phyloP scores from a whole-genome alignment of 2,329 filamentous ascomycete species.

The Bipolaris oryzae region DNA sequence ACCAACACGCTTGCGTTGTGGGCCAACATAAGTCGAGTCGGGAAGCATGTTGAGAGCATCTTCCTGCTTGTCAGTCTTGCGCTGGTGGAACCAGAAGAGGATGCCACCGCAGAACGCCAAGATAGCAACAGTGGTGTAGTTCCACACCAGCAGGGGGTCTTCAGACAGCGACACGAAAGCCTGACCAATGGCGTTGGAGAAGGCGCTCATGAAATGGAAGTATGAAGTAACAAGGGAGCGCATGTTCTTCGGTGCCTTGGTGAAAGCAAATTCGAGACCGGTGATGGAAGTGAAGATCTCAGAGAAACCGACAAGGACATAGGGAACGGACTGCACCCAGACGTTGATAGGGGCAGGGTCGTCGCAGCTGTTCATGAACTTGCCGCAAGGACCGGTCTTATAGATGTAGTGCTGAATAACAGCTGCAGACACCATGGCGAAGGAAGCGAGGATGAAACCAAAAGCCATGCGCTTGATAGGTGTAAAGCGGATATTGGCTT shows the following conservation, averaged over 20 bases:
- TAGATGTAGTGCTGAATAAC: constrained; percentile 68
- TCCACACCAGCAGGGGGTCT: constrained; percentile 73
- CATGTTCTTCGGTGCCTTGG: constrained; percentile 81
- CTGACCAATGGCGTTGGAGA: constrained; percentile 73
- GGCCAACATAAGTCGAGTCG: constrained; percentile 44
- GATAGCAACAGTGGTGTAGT: constrained; percentile 69
- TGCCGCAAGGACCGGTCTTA: constrained; percentile 65
- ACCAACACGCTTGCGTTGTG: constrained; percentile 32
- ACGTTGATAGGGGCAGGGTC: constrained; percentile 67
- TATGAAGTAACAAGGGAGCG: constrained; percentile 73
- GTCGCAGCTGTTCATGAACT: constrained; percentile 61
- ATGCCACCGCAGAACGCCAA: constrained; percentile 67
- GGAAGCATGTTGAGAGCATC: constrained; percentile 70
- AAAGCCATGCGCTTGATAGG: constrained; percentile 60
- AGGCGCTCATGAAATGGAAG: constrained; percentile 72
- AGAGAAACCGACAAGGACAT: constrained; percentile 61
- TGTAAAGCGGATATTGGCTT: constrained; percentile 56
- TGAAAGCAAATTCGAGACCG: constrained; percentile 76
- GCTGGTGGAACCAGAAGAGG: constrained; percentile 72
- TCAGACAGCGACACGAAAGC: constrained; percentile 66
- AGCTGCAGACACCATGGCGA: constrained; percentile 58
- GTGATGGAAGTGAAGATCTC: constrained; percentile 65
- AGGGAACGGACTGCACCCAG: constrained; percentile 58
- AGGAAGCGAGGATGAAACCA: constrained; percentile 57
- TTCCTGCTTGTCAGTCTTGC: constrained; percentile 68